A percentile compares a stretch with the other conserved stretches of the same genome.
Evolutionary conservation across 805 yeast species (phyloP).

Genomic region (Candida loeiensis): DNA sequence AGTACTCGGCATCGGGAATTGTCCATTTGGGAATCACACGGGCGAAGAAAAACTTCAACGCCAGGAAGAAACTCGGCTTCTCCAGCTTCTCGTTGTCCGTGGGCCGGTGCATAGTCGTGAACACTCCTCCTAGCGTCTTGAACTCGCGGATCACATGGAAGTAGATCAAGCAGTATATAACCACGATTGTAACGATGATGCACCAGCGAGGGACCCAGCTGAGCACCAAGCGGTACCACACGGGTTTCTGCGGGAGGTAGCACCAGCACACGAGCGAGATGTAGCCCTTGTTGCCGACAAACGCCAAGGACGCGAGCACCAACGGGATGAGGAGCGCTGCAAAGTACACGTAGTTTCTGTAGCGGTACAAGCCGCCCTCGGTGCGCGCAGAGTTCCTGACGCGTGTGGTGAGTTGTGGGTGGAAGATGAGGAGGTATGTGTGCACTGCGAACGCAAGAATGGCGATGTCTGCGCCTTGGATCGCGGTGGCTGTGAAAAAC

Average conservation of each 20-base stretch:
- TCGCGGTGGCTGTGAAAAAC: constrained; percentile 73
- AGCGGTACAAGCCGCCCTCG: constrained; percentile 73
- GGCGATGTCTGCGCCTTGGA: constrained; percentile 85
- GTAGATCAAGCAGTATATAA: constrained; percentile 68
- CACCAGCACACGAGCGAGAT: constrained; percentile 70
- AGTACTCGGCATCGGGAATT: constrained; percentile 20
- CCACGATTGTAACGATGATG: constrained; percentile 57
- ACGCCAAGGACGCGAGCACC: constrained; percentile 68
- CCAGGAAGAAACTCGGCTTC: constrained; percentile 33
- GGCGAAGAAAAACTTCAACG: constrained; percentile 27
- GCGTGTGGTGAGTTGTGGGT: constrained; percentile 47
- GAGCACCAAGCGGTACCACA: constrained; percentile 69
- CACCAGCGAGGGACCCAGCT: constrained; percentile 82
- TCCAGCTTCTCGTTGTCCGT: constrained; percentile 13
- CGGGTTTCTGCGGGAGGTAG: constrained; percentile 67
- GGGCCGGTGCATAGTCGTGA: constrained; percentile 30
- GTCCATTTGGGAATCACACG: constrained; percentile 26
- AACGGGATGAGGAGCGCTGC: constrained; percentile 59
- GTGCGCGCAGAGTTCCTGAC: constrained; percentile 35
- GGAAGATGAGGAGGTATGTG: constrained; percentile 68
- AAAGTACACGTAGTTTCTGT: constrained; percentile 55
- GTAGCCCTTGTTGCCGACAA: constrained; percentile 49
- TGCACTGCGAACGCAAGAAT: constrained; percentile 81
- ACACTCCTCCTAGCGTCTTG: constrained; percentile 48
- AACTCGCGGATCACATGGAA: constrained; percentile 65